These are phyloP conservation scores for Berkeleyomyces basicola DNA, from an alignment of 2,329 filamentous ascomycete genomes.

Conservation along the genomic window DNA sequence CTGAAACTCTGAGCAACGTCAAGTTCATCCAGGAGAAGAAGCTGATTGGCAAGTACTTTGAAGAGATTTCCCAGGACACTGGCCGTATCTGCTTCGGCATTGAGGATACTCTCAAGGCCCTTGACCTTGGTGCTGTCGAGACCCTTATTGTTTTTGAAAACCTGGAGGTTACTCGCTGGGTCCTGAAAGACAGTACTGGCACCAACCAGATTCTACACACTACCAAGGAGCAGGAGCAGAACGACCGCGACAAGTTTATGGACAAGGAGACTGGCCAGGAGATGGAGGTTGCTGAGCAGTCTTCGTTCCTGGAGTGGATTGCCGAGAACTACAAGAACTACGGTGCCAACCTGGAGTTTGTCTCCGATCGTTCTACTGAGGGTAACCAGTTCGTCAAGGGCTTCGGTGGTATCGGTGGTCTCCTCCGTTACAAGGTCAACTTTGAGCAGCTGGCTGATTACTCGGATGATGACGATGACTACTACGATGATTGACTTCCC, in stretches of 20 bases:
- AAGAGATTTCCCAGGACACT: constrained; percentile 95
- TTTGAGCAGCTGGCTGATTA: constrained; percentile 95
- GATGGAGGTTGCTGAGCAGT: constrained; percentile 82
- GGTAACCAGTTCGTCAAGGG: constrained; percentile 99
- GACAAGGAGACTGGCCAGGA: constrained; percentile 92
- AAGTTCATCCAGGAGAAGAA: constrained; percentile 99
- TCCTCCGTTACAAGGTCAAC: constrained; percentile 99
- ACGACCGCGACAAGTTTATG: constrained; percentile 71
- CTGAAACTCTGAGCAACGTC: constrained; percentile 94
- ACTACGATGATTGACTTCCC: constrained; percentile 87
- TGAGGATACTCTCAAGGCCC: constrained; percentile 89
- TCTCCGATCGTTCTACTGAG: constrained; percentile 92
- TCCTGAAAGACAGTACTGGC: constrained; percentile 64
- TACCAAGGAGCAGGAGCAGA: constrained; percentile 57
- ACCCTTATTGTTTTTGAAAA: constrained; percentile 95
- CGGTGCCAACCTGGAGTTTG: constrained; percentile 87
- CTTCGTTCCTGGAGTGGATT: constrained; percentile 97
- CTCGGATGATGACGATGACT: constrained; percentile 84
- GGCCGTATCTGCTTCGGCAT: constrained; percentile 96
- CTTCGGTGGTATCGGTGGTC: constrained; percentile 93
- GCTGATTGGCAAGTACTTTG: constrained; percentile 96
- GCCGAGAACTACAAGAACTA: constrained; percentile 98
- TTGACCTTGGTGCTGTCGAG: constrained; percentile 91
- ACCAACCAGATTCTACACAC: constrained; percentile 65
- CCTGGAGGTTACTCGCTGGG: constrained; percentile 83